Percentiles rank a stretch among this genome's conserved stretches.
These are phyloP conservation scores for Cryphonectria parasitica DNA, from an alignment of 2,329 filamentous ascomycete genomes.

Conservation along the genomic window DNA sequence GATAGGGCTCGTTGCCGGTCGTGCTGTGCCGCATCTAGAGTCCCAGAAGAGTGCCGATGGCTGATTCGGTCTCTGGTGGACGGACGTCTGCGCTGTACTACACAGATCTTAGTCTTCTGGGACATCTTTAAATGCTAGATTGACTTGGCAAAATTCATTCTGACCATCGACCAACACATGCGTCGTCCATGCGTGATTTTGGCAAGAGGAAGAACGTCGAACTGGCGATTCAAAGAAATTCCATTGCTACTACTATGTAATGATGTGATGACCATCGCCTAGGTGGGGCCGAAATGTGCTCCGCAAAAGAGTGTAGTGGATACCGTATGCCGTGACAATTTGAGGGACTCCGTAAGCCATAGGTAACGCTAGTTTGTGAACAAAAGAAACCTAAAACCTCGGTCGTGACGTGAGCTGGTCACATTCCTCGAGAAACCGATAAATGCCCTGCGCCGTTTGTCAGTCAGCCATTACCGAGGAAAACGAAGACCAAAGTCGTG, in stretches of 20 bases:
- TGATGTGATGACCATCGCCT: slow-evolving; percentile 8
- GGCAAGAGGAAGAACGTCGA: not conserved
- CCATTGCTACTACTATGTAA: slow-evolving; percentile 5
- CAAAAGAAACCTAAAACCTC: slow-evolving; percentile 22
- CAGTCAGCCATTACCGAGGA: not conserved
- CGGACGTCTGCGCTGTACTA: not conserved
- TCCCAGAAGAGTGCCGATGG: not conserved
- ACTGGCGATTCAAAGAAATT: slow-evolving; percentile 3
- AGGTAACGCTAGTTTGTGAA: not conserved
- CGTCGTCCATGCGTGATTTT: not conserved
- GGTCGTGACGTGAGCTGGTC: slow-evolving; percentile 42
- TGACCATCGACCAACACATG: not conserved
- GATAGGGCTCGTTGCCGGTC: too few species aligned
- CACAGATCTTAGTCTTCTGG: not conserved
- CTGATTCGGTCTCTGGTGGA: not conserved
- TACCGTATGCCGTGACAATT: slow-evolving; percentile 13
- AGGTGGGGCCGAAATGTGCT: slow-evolving; percentile 12
- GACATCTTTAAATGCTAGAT: not conserved
- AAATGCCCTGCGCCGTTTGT: slow-evolving; percentile 47
- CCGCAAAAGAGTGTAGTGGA: slow-evolving; percentile 29
- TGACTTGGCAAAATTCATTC: not conserved
- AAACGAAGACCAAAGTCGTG: not conserved
- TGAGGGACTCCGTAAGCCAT: not conserved
- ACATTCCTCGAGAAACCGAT: slow-evolving; percentile 62
- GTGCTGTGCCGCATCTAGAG: not conserved